Conservation (phyloP, 2,329 filamentous ascomycete species). For the Meredithiella fracta region DNA sequence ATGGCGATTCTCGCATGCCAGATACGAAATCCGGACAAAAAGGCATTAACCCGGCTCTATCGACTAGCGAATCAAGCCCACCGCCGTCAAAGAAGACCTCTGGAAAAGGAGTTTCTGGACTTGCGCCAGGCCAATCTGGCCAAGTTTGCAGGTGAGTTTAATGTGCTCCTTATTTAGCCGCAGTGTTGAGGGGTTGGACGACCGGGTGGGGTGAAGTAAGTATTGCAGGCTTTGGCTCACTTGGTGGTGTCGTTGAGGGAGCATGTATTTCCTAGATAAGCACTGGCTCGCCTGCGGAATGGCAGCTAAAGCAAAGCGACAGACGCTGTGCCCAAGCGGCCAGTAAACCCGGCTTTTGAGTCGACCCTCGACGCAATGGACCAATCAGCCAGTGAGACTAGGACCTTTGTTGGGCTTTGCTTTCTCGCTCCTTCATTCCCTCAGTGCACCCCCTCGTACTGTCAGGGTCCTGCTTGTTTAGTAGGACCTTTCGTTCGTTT, state of each 20-base stretch:
- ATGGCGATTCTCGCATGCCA: conserved; percentile 9
- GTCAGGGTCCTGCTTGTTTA: too few species aligned
- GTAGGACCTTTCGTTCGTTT: not conserved
- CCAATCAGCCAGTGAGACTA: too few species aligned
- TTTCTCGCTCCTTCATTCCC: too few species aligned
- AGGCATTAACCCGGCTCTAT: not conserved
- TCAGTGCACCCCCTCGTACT: too few species aligned
- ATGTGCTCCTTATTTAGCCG: not conserved
- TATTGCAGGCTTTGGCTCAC: not conserved
- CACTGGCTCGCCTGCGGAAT: not conserved
- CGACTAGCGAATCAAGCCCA: conserved; percentile 5
- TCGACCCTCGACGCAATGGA: too few species aligned
- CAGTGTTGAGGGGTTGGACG: not conserved
- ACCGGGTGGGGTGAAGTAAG: too few species aligned
- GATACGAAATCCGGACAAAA: not conserved
- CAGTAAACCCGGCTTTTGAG: not conserved
- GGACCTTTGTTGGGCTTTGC: too few species aligned
- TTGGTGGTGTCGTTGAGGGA: too few species aligned
- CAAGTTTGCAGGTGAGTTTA: conserved; percentile 54
- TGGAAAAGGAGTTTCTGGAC: not conserved
- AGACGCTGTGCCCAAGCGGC: not conserved
- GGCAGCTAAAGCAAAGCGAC: not conserved
- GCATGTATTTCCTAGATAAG: not conserved
- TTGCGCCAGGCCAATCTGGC: conserved; percentile 22
- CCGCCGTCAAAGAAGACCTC: conserved; percentile 4